Evolutionary conservation across 352 stramenopile species (phyloP).

Genomic region (Pythium guiyangense): DNA sequence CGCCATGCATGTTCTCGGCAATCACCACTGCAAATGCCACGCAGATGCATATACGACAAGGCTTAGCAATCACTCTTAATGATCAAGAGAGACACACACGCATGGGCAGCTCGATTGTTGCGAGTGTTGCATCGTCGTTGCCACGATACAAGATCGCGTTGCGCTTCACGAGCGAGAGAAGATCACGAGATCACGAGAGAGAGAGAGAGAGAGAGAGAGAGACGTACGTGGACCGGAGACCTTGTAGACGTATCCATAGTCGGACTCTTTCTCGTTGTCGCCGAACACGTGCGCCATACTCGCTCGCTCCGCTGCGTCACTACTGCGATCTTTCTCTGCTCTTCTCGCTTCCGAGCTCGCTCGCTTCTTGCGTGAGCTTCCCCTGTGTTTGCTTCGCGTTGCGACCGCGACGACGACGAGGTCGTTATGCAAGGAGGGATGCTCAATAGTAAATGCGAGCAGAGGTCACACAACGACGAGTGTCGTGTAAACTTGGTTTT

Average conservation of each 20-base stretch:
- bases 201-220: no score
- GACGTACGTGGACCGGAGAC: constrained; percentile 95
- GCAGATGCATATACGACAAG: not conserved
- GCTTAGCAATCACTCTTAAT: no score
- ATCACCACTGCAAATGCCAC: constrained; percentile 89
- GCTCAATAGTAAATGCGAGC: not conserved
- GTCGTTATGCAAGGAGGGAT: not conserved
- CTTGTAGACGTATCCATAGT: constrained; percentile 99
- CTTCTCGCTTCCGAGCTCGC: not conserved
- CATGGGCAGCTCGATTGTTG: not conserved
- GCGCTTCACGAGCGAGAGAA: not conserved
- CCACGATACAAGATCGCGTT: no score
- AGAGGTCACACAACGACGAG: not conserved
- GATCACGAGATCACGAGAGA: no score
- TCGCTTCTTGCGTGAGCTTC: not conserved
- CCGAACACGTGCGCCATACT: constrained; percentile 81
- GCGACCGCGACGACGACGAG: not conserved
- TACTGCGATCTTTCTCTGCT: constrained; percentile 5
- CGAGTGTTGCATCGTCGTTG: no score
- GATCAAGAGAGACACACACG: no score
- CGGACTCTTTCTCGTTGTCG: constrained; percentile 84
- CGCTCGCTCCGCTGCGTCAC: constrained; percentile 6
- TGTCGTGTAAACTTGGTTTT: not conserved
- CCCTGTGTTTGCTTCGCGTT: not conserved
- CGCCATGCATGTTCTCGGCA: constrained; percentile 98